A percentile compares a stretch with the other conserved stretches of the same genome.
Conservation (phyloP, 1,284 basidiomycete genomes). For the Stereum hirsutum region DNA sequence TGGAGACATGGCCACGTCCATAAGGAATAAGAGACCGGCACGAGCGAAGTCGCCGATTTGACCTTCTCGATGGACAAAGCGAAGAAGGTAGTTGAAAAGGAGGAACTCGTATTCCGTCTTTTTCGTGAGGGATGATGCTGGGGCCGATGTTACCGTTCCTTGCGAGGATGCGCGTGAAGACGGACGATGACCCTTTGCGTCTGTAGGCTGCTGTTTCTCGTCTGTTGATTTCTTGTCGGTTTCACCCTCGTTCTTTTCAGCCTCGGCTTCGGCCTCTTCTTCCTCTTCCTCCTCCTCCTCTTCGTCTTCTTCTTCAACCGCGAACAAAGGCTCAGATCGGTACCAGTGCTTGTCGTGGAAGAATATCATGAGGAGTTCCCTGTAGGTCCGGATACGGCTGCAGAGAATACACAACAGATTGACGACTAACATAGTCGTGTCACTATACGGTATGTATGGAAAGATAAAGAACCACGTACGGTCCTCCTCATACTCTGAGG, state of each 20-base stretch:
- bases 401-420: constrained; percentile 87
- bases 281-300: constrained; percentile 42
- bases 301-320: constrained; percentile 63
- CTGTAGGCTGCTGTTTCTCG: constrained; percentile 16
- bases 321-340: constrained; percentile 56
- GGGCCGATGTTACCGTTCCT: constrained; percentile 43
- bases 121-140: constrained; percentile 33
- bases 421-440: constrained; percentile 50
- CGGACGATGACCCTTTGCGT: constrained; percentile 16
- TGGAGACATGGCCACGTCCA: constrained; percentile 89
- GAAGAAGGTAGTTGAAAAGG: constrained; percentile 91
- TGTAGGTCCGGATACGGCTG: constrained; percentile 82
- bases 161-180: constrained; percentile 55
- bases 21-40: constrained; percentile 84
- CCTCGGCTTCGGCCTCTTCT: constrained; percentile 25
- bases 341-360: constrained; percentile 90
- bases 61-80: constrained; percentile 92
- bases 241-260: constrained; percentile 13
- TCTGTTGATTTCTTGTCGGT: constrained; percentile 11
- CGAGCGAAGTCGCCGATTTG: constrained; percentile 91
- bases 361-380: constrained; percentile 91
- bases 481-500: constrained; percentile 82
- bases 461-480: constrained; percentile 36
- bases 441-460: neutral
- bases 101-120: constrained; percentile 92